Evolutionary conservation across 495 filamentous ascomycete species (phyloP), one percentile per base, ranked within the genome.

Genomic region (Xylaria cubensis): DNA sequence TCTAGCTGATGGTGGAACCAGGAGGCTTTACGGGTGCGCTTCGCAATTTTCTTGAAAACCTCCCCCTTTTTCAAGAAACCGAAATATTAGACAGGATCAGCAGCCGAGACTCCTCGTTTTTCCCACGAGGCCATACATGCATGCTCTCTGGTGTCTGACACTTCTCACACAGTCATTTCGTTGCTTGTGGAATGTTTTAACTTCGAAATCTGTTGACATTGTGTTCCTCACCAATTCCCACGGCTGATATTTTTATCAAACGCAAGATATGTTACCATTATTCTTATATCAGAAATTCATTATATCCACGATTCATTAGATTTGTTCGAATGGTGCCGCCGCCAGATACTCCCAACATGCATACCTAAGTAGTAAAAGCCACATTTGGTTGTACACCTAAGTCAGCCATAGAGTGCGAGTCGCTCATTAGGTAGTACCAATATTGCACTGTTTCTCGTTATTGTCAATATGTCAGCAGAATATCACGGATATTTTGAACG

Each of bases 21-120:
- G 50, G 50, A 53, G 21, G 0, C 50, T 26, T 48, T n/a, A 39
- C 2, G n/a, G 7, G 19, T 62, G 34, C 17, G 61, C 39, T 44
- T 8, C 61, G 10, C 26, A 24, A 6, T 10, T 64, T 64, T 24
- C 36, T 44, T 21, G 32, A 17, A 21, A 7, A 42, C 21, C 9
- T 44, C 7, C 29, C 21, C 8, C 26, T 7, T 39, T 39, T 39
- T 39, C 7, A 42, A 42, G 39, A 42, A 3, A 42, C 10, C 39
- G 10, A 42, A 13, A 42, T 1, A 13, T 15, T 17, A 10, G 6
- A n/a, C 15, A 36, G 21, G 13, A 26, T 29, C 26, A 42, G 44
- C 13, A 44, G n/a, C 39, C 26, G 61, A 64, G 44, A 64, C 61
- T 44, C 36, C 61, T 64, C 61, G 61, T 64, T 42, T 64, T 64